These are phyloP conservation scores for Ustilago crameri DNA, from an alignment of 1,284 basidiomycete genomes.

Conservation along the genomic window DNA sequence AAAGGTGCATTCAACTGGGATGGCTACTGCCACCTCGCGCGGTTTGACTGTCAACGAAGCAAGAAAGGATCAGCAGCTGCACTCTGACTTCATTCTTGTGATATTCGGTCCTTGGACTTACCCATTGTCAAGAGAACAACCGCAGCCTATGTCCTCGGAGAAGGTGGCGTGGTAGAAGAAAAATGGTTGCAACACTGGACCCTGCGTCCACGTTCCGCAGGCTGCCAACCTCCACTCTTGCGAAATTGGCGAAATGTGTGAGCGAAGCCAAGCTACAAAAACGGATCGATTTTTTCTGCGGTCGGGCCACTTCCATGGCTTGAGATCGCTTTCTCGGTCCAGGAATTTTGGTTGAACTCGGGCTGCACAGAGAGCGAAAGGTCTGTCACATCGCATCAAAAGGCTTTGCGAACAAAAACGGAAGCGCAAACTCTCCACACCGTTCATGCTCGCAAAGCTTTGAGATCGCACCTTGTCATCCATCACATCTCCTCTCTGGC, in stretches of 20 bases:
- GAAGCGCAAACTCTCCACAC: neutral
- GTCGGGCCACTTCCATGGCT: conserved; percentile 2
- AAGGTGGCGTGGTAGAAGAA: neutral
- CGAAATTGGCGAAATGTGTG: neutral
- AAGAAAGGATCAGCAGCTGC: neutral
- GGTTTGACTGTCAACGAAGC: conserved; percentile 17
- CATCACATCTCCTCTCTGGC: neutral
- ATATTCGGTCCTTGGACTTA: neutral
- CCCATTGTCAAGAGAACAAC: neutral
- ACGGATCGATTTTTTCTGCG: neutral
- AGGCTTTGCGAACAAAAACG: neutral
- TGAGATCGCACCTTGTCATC: neutral
- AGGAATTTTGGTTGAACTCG: neutral
- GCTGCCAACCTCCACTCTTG: neutral
- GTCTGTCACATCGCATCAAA: neutral
- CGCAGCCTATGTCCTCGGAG: neutral
- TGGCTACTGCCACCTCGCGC: conserved; percentile 52
- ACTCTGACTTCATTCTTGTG: neutral
- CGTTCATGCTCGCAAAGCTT: neutral
- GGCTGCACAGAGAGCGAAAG: neutral
- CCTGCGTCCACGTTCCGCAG: neutral
- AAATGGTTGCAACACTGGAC: neutral
- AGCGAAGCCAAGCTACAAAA: neutral
- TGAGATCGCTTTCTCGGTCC: neutral
- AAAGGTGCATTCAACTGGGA: conserved; percentile 22